Evolutionary conservation across 176 grass and related monocot species (phyloP).

Genomic region (Oryza nivara): DNA sequence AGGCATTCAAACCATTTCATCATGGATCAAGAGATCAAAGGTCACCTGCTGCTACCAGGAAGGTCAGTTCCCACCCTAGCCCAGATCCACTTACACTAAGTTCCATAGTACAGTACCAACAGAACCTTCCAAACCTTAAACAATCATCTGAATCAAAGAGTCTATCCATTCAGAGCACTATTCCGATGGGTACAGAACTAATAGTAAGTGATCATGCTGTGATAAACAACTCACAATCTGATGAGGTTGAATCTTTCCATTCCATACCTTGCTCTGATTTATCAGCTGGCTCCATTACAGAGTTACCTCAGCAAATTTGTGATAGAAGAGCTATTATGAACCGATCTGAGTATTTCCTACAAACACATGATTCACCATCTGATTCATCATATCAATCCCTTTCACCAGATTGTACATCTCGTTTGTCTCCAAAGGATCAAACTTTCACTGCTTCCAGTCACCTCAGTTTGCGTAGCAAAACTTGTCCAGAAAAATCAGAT

Average conservation of each 20-base stretch:
- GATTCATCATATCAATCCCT: slow-evolving; percentile 42
- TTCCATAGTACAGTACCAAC: slow-evolving; percentile 56
- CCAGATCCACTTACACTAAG: slow-evolving; percentile 59
- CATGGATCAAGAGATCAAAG: slow-evolving; percentile 42
- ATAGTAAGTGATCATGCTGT: not conserved
- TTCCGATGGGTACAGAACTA: slow-evolving; percentile 19
- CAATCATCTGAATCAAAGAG: slow-evolving; percentile 29
- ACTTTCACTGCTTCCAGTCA: not conserved
- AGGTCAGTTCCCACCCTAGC: slow-evolving; percentile 88
- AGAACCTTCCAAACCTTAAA: slow-evolving; percentile 27
- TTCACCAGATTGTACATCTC: slow-evolving; percentile 42
- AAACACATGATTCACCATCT: slow-evolving; percentile 27
- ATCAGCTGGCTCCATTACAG: slow-evolving; percentile 28
- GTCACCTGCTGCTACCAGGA: slow-evolving; percentile 50
- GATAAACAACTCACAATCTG: slow-evolving; percentile 38
- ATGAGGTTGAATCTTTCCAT: slow-evolving; percentile 71
- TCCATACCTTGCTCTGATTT: slow-evolving; percentile 42
- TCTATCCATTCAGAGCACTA: slow-evolving; percentile 34
- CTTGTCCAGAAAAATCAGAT: slow-evolving; percentile 10
- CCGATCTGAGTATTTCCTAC: not conserved
- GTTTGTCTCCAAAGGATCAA: slow-evolving; percentile 9
- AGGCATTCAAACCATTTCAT: slow-evolving; percentile 17
- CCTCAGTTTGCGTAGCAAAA: not conserved
- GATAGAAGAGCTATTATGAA: not conserved
- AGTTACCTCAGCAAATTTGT: slow-evolving; percentile 17